Evolutionary conservation across 2,329 filamentous ascomycete genomes (phyloP).

Genomic region (Rutstroemia sp.): DNA sequence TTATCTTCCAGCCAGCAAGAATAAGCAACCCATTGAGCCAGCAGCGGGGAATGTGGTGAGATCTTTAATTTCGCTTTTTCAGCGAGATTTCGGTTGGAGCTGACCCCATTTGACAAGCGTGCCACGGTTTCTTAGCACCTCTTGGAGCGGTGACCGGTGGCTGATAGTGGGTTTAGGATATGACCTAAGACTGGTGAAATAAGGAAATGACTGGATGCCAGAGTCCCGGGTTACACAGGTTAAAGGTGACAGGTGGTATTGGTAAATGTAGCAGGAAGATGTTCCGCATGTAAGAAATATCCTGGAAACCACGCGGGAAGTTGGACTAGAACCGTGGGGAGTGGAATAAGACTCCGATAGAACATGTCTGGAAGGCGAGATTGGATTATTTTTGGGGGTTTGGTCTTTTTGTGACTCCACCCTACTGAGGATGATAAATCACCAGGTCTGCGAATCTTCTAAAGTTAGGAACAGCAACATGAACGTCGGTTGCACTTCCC

Average conservation of each 20-base stretch:
- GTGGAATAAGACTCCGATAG: neutral
- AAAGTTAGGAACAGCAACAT: too few species aligned
- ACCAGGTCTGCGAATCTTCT: too few species aligned
- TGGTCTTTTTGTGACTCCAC: too few species aligned
- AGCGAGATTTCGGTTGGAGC: neutral
- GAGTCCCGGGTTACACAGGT: neutral
- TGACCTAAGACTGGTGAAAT: constrained; percentile 4
- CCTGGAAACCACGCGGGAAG: constrained; percentile 7
- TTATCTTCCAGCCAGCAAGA: neutral
- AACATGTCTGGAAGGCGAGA: too few species aligned
- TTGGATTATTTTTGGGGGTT: too few species aligned
- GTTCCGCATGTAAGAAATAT: constrained; percentile 6
- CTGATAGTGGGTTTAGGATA: constrained; percentile 2
- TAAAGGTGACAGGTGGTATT: neutral
- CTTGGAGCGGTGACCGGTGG: neutral
- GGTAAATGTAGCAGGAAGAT: neutral
- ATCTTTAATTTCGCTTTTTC: constrained; percentile 1
- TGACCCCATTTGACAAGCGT: neutral
- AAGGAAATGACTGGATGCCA: constrained; percentile 1
- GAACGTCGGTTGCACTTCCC: neutral
- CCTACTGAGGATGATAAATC: too few species aligned
- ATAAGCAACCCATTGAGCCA: neutral
- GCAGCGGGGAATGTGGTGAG: neutral
- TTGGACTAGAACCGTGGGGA: neutral
- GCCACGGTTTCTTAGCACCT: neutral